Conservation (phyloP, 176 grass and related monocot species). For the Bolboschoenus planiculmis region DNA sequence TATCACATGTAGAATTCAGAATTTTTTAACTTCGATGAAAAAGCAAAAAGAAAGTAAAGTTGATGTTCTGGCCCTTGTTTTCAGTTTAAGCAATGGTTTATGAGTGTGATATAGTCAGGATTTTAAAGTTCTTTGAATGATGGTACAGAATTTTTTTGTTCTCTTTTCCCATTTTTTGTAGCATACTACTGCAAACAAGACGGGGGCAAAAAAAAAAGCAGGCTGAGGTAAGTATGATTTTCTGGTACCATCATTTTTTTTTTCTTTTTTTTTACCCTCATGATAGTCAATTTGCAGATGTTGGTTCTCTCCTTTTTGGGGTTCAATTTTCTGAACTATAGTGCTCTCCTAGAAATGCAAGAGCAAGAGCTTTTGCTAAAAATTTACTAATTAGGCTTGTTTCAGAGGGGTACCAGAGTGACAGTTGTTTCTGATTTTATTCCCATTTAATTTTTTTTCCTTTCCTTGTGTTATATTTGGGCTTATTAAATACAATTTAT, state of each 20-base stretch:
- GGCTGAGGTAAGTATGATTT: not conserved
- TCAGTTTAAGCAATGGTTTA: not conserved
- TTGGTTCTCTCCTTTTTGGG: not conserved
- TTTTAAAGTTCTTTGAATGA: not conserved
- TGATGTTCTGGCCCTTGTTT: not conserved
- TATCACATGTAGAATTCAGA: not conserved
- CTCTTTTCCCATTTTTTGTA: not conserved
- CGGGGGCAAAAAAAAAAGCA: not conserved
- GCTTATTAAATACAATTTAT: not conserved
- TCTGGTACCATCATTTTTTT: not conserved
- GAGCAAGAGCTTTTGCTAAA: not conserved
- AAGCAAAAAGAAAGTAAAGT: not conserved
- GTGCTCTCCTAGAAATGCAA: not conserved
- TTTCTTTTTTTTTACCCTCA: too few species aligned
- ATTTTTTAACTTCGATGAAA: not conserved
- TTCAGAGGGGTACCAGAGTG: not conserved
- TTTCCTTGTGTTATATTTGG: not conserved
- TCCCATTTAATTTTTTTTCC: not conserved
- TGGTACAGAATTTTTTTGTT: too few species aligned
- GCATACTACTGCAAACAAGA: not conserved
- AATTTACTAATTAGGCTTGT: not conserved
- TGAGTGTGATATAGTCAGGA: not conserved
- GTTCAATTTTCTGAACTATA: not conserved
- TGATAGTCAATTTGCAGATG: not conserved
- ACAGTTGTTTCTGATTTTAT: not conserved